Base-by-base conservation (phyloP, 441 rosid species). In the Manihot esculenta region DNA sequence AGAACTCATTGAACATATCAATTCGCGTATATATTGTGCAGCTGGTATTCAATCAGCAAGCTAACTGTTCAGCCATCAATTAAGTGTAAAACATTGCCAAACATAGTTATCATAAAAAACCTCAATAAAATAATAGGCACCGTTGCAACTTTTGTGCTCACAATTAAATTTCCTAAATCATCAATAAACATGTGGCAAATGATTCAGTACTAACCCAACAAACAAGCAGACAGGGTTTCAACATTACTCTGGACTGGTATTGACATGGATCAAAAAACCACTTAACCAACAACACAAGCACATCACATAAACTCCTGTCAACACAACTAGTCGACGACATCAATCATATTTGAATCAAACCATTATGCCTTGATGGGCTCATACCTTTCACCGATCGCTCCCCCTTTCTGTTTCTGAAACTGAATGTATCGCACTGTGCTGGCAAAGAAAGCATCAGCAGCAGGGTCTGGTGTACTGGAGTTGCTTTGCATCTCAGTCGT, bases 371-470 rank as follows among this genome's bases (percentile, higher is more conserved):
- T 92, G 76, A 93, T 81, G 45, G 88, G 65, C 61, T 88, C 94
- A 3, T 93, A 93, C 66, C 82, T 89, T 74, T 91, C 99, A 71
- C 98, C 89, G 66, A 91, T 66, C 8, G 83, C 85, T 50, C 97
- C 99, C 0, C 97, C 99, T 82, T 95, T 95, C 89, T 93, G 91
- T 81, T 95, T 95, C 83, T 95, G 97, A 80, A 86, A 95, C 79
- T 93, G 90, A 66, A 93, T 82, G 68, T 93, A 95, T 41, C 94
- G 80, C 60, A 89, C 73, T 3, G 98, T 88, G 79, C 92, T 86
- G 24, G 96, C 91, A 47, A 91, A 82, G 87, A 89, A 91, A 60
- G 99, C 93, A 77, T 89, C 93, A 0, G 88, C 87, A 15, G 89
- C 81, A 38, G 94, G 81, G 71, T 93, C 98, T 3, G 81, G 70